Evolutionary conservation across 2,329 filamentous ascomycete species (phyloP).

Genomic region (Botrytis hyacinthi): DNA sequence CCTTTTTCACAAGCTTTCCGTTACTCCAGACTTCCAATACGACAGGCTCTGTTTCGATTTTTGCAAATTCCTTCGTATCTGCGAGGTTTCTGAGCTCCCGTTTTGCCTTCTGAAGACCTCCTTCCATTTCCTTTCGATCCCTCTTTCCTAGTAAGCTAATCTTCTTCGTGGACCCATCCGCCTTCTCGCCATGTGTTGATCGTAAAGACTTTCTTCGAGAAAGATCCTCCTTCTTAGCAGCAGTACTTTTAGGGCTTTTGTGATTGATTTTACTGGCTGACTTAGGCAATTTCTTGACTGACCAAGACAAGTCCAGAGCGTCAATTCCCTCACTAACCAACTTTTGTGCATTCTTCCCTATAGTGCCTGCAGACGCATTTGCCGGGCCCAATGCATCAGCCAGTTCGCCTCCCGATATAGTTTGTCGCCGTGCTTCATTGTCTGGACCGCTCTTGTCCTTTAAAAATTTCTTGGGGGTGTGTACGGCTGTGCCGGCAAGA

Average conservation of each 20-base stretch:
- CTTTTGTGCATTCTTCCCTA: slow-evolving; percentile 34
- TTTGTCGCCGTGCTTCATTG: slow-evolving; percentile 43
- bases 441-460: slow-evolving; percentile 42
- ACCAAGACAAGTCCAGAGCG: slow-evolving; percentile 49
- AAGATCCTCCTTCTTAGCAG: slow-evolving; percentile 34
- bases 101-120: slow-evolving; percentile 44
- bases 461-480: slow-evolving; percentile 45
- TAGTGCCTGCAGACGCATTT: slow-evolving; percentile 31
- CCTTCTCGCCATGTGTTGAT: slow-evolving; percentile 43
- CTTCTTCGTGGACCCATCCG: slow-evolving; percentile 47
- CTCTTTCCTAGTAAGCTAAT: slow-evolving; percentile 60
- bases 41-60: slow-evolving; percentile 58
- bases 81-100: slow-evolving; percentile 60
- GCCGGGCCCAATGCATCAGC: slow-evolving; percentile 36
- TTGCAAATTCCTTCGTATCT: slow-evolving; percentile 61
- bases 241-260: slow-evolving; percentile 36
- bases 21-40: slow-evolving; percentile 62
- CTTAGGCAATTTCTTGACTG: slow-evolving; percentile 42
- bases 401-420: slow-evolving; percentile 44
- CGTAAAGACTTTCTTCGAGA: slow-evolving; percentile 43
- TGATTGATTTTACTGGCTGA: slow-evolving; percentile 33
- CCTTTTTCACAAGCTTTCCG: slow-evolving; percentile 55
- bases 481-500: slow-evolving; percentile 59
- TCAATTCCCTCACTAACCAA: slow-evolving; percentile 45
- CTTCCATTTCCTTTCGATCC: slow-evolving; percentile 52